Base-by-base conservation (phyloP, 257 asterid genomes). In the Primulina huaijiensis region DNA sequence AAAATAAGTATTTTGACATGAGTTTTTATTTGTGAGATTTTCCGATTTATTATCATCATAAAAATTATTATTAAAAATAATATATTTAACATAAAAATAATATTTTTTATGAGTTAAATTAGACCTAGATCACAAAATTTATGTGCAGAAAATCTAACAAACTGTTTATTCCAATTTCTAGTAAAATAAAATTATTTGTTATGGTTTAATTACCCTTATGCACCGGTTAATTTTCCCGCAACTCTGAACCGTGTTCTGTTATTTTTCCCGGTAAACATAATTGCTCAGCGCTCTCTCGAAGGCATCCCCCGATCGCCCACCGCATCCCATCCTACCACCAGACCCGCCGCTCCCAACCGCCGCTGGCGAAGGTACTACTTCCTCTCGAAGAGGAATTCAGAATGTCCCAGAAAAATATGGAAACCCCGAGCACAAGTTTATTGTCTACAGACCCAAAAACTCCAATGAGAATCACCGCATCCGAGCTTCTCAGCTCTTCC, bases 371-470 rank as follows among this genome's bases (percentile, higher is more conserved):
- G 66, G 23, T 53, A 17, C n/a, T 57, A 2, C 34, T 7, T 10
- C 71, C 50, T 53, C 69, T 50, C 20, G 43, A 40, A 27, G 35
- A 8, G 74, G 53, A 53, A 65, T 29, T 67, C 9, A 53, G 11
- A 30, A 20, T 71, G 21, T 37, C 73, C 29, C 16, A 27, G 62
- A 20, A 53, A 25, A 19, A 6, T 34, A 74, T 76, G 81, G 86
- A 79, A 68, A 55, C 69, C 74, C 81, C 83, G 16, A 64, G 75
- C 70, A 62, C 77, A 7, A 72, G 75, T 82, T 40, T 76, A 1
- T 61, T 78, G 67, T 68, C 79, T 6, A 16, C 72, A 17, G 81
- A 75, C 8, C 83, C 87, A 27, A 78, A 74, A 61, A 85, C 88
- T 27, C 88, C 57, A 2, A 50, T 16, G 57, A 50, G 57, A 50